Percentiles rank a stretch among this genome's conserved stretches.
Evolutionary conservation across 78 protist species (phyloP).

Genomic region (Dictyostelium firmibasis): DNA sequence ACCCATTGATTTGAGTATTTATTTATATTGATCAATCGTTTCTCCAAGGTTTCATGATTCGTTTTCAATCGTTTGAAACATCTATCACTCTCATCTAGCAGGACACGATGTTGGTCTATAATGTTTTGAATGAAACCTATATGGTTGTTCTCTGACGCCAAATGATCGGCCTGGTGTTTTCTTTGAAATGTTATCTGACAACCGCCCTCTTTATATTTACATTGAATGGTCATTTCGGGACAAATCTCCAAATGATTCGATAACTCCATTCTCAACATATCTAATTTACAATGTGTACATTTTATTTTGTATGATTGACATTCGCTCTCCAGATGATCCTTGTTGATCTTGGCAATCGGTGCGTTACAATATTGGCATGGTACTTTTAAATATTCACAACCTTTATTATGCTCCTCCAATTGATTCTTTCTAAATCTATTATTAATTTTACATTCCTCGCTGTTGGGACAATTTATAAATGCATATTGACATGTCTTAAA

Average conservation of each 20-base stretch:
- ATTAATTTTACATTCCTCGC: neutral
- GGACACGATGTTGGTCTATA: neutral
- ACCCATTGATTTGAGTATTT: neutral
- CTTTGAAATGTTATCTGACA: neutral
- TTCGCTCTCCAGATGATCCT: neutral
- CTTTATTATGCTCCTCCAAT: neutral
- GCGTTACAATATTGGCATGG: neutral
- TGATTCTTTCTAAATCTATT: slow-evolving; percentile 4
- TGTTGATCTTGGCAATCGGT: neutral
- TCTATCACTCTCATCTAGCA: neutral
- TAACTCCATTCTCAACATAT: neutral
- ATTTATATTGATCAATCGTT: neutral
- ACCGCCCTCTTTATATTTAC: slow-evolving; percentile 13
- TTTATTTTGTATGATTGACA: neutral
- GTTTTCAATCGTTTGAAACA: neutral
- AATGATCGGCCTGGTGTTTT: neutral
- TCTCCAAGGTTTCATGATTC: neutral
- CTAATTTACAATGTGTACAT: neutral
- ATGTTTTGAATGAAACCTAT: neutral
- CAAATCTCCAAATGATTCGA: neutral
- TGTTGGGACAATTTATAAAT: neutral
- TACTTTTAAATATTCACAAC: neutral
- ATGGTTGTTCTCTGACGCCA: neutral
- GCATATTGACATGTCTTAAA: neutral
- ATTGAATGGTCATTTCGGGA: neutral